phyloP scores from a whole-genome alignment of 208 protist species.

The Crithidia brevicula region DNA sequence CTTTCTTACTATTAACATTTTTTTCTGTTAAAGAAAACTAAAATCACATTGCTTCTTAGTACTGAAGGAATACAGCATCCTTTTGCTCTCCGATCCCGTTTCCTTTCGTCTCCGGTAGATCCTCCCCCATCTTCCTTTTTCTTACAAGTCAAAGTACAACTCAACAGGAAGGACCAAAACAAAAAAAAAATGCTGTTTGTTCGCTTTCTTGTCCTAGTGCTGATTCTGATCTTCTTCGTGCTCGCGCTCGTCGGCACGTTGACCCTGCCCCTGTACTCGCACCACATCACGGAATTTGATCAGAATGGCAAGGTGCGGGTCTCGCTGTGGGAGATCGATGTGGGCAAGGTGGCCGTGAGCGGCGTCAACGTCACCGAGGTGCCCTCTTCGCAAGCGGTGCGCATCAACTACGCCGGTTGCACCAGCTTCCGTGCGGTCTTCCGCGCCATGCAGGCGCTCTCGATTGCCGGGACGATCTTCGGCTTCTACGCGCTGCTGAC shows the following conservation, averaged over 20 bases:
- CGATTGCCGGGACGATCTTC: slow-evolving; percentile 48
- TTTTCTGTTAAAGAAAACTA: too few species aligned
- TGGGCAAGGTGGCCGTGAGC: slow-evolving; percentile 23
- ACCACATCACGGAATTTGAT: slow-evolving; percentile 24
- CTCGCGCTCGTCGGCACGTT: slow-evolving; percentile 48
- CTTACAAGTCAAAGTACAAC: too few species aligned
- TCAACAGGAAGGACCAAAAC: slow-evolving; percentile 6
- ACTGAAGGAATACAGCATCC: too few species aligned
- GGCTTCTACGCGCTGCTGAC: slow-evolving; percentile 52
- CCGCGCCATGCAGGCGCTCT: slow-evolving; percentile 46
- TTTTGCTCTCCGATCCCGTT: too few species aligned
- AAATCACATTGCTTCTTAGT: too few species aligned
- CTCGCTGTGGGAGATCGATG: slow-evolving; percentile 40
- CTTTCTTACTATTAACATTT: too few species aligned
- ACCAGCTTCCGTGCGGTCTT: slow-evolving; percentile 37
- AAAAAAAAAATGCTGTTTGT: slow-evolving; percentile 33
- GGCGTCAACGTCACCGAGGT: slow-evolving; percentile 19
- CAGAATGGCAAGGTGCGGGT: slow-evolving; percentile 40
- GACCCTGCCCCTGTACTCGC: slow-evolving; percentile 40
- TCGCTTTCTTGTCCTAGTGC: slow-evolving; percentile 38
- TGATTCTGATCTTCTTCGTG: slow-evolving; percentile 38
- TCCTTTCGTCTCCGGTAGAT: too few species aligned
- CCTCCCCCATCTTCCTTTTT: slow-evolving; percentile 1
- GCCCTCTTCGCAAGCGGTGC: slow-evolving; percentile 27
- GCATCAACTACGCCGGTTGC: slow-evolving; percentile 59